These are phyloP conservation scores for Limonomyces culmigenus DNA, from an alignment of 1,284 basidiomycete species.

Conservation along the genomic window DNA sequence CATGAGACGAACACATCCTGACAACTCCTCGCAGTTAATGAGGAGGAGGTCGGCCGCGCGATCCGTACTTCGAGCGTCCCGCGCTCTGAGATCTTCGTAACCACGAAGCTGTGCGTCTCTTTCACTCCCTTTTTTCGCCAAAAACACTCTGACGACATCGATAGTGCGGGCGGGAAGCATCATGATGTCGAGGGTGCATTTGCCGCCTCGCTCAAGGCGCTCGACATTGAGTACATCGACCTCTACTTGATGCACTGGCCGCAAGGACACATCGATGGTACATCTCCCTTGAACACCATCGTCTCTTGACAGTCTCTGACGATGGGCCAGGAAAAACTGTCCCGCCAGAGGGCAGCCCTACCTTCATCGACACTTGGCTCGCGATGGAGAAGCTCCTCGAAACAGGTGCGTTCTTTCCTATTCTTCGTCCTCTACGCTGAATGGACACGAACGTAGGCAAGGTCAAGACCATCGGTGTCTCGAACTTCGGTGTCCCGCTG, in stretches of 20 bases:
- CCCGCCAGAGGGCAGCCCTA: conserved; percentile 27
- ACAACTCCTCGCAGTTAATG: conserved; percentile 20
- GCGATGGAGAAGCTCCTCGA: conserved; percentile 38
- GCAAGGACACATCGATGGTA: too few relatives aligned
- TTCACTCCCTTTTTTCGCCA: too few relatives aligned
- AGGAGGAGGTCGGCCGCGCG: conserved; percentile 61
- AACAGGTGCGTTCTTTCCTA: conserved; percentile 17
- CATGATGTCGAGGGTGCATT: conserved; percentile 47
- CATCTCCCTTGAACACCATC: conserved; percentile 1
- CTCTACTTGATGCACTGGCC: conserved; percentile 77
- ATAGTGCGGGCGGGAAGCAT: conserved; percentile 61
- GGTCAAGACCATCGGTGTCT: conserved; percentile 29
- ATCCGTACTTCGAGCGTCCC: conserved; percentile 59
- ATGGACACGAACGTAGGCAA: conserved; percentile 16
- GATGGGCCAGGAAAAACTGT: conserved; percentile 11
- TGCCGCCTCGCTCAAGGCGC: conserved; percentile 47
- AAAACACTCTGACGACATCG: too few relatives aligned
- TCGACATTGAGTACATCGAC: conserved; percentile 65
- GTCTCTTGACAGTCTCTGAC: conserved; percentile 4
- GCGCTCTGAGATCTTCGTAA: conserved; percentile 54
- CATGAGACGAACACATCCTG: neutral
- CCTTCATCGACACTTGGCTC: conserved; percentile 34
- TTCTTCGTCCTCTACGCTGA: too few relatives aligned
- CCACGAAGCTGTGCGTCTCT: conserved; percentile 67
- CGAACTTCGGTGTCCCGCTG: conserved; percentile 29